Evolutionary conservation across 495 filamentous ascomycete genomes (phyloP), one percentile per base, ranked within the genome.

Genomic region (Pseudevernia furfuracea): DNA sequence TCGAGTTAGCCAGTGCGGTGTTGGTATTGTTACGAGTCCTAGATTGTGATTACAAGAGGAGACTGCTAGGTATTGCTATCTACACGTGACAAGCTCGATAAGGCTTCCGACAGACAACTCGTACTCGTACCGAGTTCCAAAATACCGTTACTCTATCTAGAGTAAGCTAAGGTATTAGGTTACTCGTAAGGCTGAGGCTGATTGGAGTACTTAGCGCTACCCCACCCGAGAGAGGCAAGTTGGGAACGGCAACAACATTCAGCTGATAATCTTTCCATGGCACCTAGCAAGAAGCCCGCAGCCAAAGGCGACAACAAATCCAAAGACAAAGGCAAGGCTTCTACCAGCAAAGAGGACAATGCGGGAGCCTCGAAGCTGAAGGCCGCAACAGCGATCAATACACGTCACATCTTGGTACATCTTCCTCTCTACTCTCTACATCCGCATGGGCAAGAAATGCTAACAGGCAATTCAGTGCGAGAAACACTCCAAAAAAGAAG

Each of bases 401-500:
- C 92, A 48, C 81, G 92, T 25, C 92, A 97, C 75, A 95, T 97
- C 69, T 79, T 97, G 23, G 68, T 69, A 58, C 23, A 19, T 43
- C 9, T 15, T 39, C 48, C 57, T n/a, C 34, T 36, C 3, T 0
- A 11, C 43, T n/a, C 17, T 55, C 41, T 34, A 17, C 10, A 32
- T 36, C 5, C 17, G 7, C 30, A 7, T 19, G 19, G 39, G 7
- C 30, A 37, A 30, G 17, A 66, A 23, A n/a, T 19, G 23, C 41
- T 61, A 21, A 62, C 34, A 41, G 19, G 43, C 41, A 17, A 9
- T n/a, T n/a, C 59, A 91, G 89, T 96, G 92, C 72, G 89, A 90
- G 72, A 97, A 97, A 74, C 84, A 92, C 74, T 78, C 82, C 49
- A 92, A 89, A 76, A 95, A 92, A 72, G 90, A 96, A 77, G 89